phyloP scores from a whole-genome alignment of 441 rosid genomes.

The Gossypium schwendimanii region DNA sequence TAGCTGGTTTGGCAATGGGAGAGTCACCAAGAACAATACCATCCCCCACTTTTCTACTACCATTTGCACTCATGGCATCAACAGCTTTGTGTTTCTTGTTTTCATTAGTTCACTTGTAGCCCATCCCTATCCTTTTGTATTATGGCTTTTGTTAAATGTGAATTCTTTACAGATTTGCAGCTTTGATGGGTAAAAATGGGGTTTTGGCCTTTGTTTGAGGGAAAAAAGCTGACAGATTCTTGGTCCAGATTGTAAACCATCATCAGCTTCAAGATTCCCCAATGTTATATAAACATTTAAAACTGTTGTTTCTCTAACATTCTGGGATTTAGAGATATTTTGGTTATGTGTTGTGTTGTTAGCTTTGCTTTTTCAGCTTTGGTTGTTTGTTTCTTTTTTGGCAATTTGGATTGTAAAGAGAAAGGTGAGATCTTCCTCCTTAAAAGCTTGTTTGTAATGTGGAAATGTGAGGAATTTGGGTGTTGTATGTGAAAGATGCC shows the following conservation, averaged over 20 bases:
- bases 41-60: constrained; percentile 17
- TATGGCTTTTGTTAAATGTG: constrained; percentile 20
- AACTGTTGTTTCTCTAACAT: not conserved
- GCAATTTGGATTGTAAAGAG: not conserved
- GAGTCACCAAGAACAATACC: constrained; percentile 32
- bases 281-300: not conserved
- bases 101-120: constrained; percentile 35
- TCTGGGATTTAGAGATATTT: not conserved
- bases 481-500: not conserved
- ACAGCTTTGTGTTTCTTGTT: constrained; percentile 20
- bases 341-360: not conserved
- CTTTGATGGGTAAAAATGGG: constrained; percentile 10
- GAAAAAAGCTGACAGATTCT: constrained; percentile 31
- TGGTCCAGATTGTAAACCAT: constrained; percentile 29
- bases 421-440: not conserved
- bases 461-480: constrained; percentile 12
- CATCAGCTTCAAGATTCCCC: constrained; percentile 20
- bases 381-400: not conserved
- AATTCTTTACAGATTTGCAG: constrained; percentile 22
- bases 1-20: constrained; percentile 93
- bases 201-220: constrained; percentile 19
- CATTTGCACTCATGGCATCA: constrained; percentile 17
- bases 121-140: not conserved
- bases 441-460: constrained; percentile 9
- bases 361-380: not conserved